A percentile compares a stretch with the other conserved stretches of the same genome.
phyloP scores from a whole-genome alignment of 2,329 filamentous ascomycete species.

The Mollisia scopiformis region DNA sequence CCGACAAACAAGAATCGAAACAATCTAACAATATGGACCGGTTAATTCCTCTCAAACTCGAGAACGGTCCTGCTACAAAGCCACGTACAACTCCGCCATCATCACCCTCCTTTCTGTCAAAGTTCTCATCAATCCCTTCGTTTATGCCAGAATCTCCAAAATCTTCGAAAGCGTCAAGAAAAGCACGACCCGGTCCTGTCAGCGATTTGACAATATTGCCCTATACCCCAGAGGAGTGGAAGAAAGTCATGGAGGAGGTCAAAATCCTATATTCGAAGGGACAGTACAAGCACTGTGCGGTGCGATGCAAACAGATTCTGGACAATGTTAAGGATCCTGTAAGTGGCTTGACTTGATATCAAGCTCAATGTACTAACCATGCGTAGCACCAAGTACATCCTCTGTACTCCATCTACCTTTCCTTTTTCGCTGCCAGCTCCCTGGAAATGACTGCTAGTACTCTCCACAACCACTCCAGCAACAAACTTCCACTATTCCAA shows the following conservation, averaged over 20 bases:
- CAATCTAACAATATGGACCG: conserved; percentile 17
- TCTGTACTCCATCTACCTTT: conserved; percentile 35
- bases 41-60: conserved; percentile 26
- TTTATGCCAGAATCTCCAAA: conserved; percentile 1
- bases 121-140: conserved; percentile 1
- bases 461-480: conserved; percentile 27
- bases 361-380: conserved; percentile 4
- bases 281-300: conserved; percentile 35
- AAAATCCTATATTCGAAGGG: conserved; percentile 31
- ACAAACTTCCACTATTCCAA: conserved; percentile 35
- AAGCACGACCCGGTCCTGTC: conserved; percentile 21
- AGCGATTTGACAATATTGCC: conserved; percentile 28
- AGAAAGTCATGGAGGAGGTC: conserved; percentile 34
- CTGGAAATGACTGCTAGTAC: conserved; percentile 32
- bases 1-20: conserved; percentile 4
- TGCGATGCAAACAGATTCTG: conserved; percentile 33
- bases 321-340: conserved; percentile 34
- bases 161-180: conserved; percentile 7
- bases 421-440: conserved; percentile 35
- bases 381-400: conserved; percentile 30
- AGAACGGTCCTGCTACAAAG: neutral
- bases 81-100: conserved; percentile 7
- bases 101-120: neutral
- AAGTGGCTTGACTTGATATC: conserved; percentile 11
- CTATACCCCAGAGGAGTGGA: conserved; percentile 33